Base-by-base conservation (phyloP, 306 rosid species). In the Vicia sativa region DNA sequence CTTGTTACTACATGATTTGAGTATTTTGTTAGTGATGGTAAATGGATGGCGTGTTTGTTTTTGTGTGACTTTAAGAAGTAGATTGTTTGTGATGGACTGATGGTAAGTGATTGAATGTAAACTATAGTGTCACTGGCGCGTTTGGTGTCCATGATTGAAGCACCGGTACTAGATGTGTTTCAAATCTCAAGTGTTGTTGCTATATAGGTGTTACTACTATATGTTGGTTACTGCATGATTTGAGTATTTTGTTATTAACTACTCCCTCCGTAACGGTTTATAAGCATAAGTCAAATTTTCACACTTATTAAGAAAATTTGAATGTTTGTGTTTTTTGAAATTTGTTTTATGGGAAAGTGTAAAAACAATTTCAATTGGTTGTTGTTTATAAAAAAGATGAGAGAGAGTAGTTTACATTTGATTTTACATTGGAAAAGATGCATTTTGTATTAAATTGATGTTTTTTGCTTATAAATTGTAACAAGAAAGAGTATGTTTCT, bases 51-150 rank as follows among this genome's bases (percentile, higher is more conserved):
- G 11, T 57, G 65, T 11, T 37, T 44, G n/a, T 29, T 54, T 54
- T 65, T 54, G 18, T 28, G 43, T 58, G 60, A 31, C 62, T 74
- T 62, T 62, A 39, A 25, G 52, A 14, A 37, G 35, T 37, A 16
- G 25, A 74, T 42, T 43, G 59, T 49, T 73, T 60, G 5, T 34
- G 38, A 34, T 21, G 23, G 23, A 21, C 23, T 21, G 23, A 21
- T 65, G 35, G 14, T 9, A 10, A 19, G 7, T 52, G 34, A 23
- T 23, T 23, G 34, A 52, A 21, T 52, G 14, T 21, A 52, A 52
- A 11, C 23, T 19, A 6, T 3, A 1, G 14, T 21, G 58, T 52
- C 31, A 5, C 14, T 21, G 9, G 11, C 0, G 8, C 2, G 8
- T 52, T 8, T 7, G 53, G 2, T 15, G 25, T 48, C 9, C 4